Conservation (phyloP, 176 grass and related monocot species). For the Chloris gayana region DNA sequence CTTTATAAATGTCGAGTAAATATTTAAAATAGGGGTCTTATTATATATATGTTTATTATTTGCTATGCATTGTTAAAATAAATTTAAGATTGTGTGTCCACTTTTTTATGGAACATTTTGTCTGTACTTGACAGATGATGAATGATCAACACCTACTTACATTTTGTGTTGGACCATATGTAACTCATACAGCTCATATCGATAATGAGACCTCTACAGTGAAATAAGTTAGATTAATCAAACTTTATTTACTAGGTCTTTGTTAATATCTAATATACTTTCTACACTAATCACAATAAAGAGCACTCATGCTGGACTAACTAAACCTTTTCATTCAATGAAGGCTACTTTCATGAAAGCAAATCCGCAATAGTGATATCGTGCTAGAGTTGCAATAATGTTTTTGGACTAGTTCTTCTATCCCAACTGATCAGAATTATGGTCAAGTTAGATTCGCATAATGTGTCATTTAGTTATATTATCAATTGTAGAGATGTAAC, state of each 20-base stretch:
- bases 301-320: neutral
- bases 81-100: constrained; percentile 18
- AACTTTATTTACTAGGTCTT: constrained; percentile 33
- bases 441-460: neutral
- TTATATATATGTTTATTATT: neutral
- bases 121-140: constrained; percentile 20
- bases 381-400: neutral
- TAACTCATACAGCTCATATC: constrained; percentile 11
- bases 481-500: neutral
- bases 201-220: constrained; percentile 9
- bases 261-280: constrained; percentile 31
- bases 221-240: constrained; percentile 9
- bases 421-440: neutral
- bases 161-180: constrained; percentile 4
- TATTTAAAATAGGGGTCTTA: constrained; percentile 13
- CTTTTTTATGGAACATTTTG: constrained; percentile 5
- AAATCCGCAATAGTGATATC: constrained; percentile 2
- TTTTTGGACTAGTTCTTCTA: neutral
- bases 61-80: constrained; percentile 12
- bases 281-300: neutral
- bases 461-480: neutral
- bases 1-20: constrained; percentile 13
- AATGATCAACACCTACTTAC: constrained; percentile 11
- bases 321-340: neutral
- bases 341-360: constrained; percentile 9